Evolutionary conservation across 1,139 yeast species (phyloP), one percentile per base, ranked within the genome.

Genomic region (Taphrina communis): DNA sequence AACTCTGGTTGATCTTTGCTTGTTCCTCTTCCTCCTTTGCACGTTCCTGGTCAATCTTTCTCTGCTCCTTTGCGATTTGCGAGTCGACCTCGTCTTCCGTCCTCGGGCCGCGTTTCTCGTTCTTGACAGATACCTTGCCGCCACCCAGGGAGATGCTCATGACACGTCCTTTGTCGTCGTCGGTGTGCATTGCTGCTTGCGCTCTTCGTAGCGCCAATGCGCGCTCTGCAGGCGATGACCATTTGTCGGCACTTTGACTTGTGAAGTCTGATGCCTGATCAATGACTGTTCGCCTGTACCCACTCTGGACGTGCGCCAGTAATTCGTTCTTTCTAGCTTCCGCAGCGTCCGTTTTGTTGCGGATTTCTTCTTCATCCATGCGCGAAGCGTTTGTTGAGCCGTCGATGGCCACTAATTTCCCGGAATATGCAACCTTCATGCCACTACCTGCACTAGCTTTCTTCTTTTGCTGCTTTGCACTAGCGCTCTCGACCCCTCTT

Each of bases 211-310:
- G 81, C 73, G 84, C 83, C 69, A 91, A 81, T 0, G 97, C 98
- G 73, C 95, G 85, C 75, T 95, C 98, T 65, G 88, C 83, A 1
- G 97, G 94, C 5, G 90, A 85, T 0, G 96, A 87, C 99, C 99
- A 95, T 73, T 86, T 56, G 60, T 85, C 84, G 4, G 80, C 75
- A 0, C 80, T 79, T 0, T 84, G 80, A 5, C 82, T 77, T 65
- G 89, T 95, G 76, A 87, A 94, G 76, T 95, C 99, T 6, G 97
- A 86, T 0, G 96, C 97, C 75, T 91, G 89, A 76, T 95, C 99
- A 56, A 95, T 93, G 72, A 95, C 92, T 0, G 98, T 94, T 76
- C 99, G 82, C 76, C 91, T 95, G 0, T 93, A 92, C 6, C 96
- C 90, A 9, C 94, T 86, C 1, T 85, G 91, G 76, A 95, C 99